phyloP scores from a whole-genome alignment of 371 early-diverging fungal species.

The Gilbertella persicaria region DNA sequence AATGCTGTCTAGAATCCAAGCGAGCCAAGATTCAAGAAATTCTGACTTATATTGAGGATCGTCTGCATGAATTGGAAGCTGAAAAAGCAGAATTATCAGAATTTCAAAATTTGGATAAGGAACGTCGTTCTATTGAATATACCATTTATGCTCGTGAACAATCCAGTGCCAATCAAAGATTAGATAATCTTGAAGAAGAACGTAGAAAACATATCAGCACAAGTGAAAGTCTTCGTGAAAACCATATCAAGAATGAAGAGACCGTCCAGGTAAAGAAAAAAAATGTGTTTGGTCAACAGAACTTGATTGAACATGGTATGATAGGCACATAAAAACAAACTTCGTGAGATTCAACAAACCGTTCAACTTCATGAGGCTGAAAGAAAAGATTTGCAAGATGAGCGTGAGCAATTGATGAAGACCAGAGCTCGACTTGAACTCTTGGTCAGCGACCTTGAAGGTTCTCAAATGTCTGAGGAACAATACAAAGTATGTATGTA shows the following conservation, averaged over 20 bases:
- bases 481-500: constrained; percentile 35
- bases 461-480: constrained; percentile 45
- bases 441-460: constrained; percentile 56
- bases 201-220: constrained; percentile 49
- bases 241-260: constrained; percentile 38
- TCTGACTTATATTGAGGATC: constrained; percentile 85
- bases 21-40: constrained; percentile 90
- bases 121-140: constrained; percentile 89
- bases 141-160: constrained; percentile 90
- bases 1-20: constrained; percentile 85
- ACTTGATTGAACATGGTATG: not conserved
- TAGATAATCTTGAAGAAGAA: constrained; percentile 72
- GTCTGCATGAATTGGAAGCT: constrained; percentile 86
- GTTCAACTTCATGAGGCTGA: constrained; percentile 54
- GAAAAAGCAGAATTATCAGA: constrained; percentile 92
- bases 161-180: constrained; percentile 69
- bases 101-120: constrained; percentile 84
- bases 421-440: constrained; percentile 60
- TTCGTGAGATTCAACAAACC: constrained; percentile 47
- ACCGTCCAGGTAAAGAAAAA: constrained; percentile 32
- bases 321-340: constrained; percentile 12
- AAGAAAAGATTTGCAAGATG: constrained; percentile 59
- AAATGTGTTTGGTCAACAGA: not conserved
- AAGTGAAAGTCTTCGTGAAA: constrained; percentile 40
- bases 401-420: constrained; percentile 56